Percentiles rank a stretch among this genome's conserved stretches.
These are phyloP conservation scores for Stevia rebaudiana DNA, from an alignment of 140 eudicot genomes.

Conservation along the genomic window DNA sequence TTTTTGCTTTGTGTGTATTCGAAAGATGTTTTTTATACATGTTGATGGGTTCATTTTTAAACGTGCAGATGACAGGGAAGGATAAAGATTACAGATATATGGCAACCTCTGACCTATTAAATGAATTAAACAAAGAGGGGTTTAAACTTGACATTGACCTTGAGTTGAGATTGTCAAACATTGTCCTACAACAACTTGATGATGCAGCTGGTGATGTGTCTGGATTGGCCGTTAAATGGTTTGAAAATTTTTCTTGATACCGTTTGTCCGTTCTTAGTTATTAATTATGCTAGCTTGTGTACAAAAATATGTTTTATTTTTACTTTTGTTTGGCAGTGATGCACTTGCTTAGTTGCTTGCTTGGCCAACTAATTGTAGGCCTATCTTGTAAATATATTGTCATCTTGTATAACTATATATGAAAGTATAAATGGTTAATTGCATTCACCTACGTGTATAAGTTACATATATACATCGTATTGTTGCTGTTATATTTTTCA, in stretches of 20 bases:
- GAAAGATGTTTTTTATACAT: conserved; percentile 4
- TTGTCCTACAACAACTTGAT: conserved; percentile 92
- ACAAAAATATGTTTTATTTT: background rate
- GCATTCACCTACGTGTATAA: background rate
- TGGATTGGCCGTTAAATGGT: conserved; percentile 98
- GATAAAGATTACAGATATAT: conserved; percentile 96
- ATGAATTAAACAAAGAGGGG: conserved; percentile 83
- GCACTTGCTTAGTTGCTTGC: conserved; percentile 12
- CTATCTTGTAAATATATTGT: background rate
- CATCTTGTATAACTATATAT: conserved; percentile 8
- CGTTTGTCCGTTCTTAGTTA: background rate
- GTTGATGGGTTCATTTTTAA: conserved; percentile 11
- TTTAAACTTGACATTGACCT: conserved; percentile 78
- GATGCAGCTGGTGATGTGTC: conserved; percentile 99
- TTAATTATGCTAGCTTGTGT: background rate
- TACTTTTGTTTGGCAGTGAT: conserved; percentile 1
- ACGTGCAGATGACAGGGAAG: conserved; percentile 90
- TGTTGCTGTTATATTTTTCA: background rate
- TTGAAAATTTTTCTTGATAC: conserved; percentile 16
- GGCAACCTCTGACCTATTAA: conserved; percentile 97
- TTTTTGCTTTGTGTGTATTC: background rate
- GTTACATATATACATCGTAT: background rate
- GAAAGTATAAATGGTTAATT: conserved; percentile 9
- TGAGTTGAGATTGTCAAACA: conserved; percentile 72
- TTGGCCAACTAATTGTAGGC: conserved; percentile 2